Evolutionary conservation across 2,329 filamentous ascomycete genomes (phyloP), one percentile per base, ranked within the genome.

Genomic region (Sporothrix brasiliensis): DNA sequence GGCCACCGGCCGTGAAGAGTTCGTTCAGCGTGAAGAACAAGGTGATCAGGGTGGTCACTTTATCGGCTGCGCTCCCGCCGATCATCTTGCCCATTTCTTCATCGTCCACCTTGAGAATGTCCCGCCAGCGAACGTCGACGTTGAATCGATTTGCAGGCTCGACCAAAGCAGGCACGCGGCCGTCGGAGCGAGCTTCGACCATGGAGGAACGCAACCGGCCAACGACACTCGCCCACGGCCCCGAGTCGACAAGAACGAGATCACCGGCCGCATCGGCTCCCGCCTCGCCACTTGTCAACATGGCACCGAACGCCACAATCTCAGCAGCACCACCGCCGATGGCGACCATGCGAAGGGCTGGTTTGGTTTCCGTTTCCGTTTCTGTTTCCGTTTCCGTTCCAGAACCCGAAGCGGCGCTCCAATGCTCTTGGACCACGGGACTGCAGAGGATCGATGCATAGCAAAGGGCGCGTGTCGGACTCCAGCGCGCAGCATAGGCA

Each of bases 11-110:
- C 0, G 92, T 91, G 82, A 97, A 98, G 0, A 99, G 88, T 80
- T 99, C 95, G 79, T 98, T 98, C 61, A 98, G 86, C 0, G 94
- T 97, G 83, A 98, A 99, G 80, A 98, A 88, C 14, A 98, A 81
- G 0, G 94, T 97, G 16, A 97, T 83, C 0, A 97, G 80, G 3
- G 85, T 11, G 85, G 82, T 72, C 70, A 21, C 54, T 56, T 21
- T 76, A 65, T 10, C 77, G 54, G 19, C 72, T 53, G 7, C 78
- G 30, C 21, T 34, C 4, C 44, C 54, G 4, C 49, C 77, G 0
- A 82, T 66, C 0, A 81, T 71, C 2, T 73, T 61, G 0, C 75
- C 67, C 41, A 88, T 76, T 4, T 78, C 74, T 2, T 75, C 73
- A 10, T 74, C 72, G 9, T 76, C 76, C 6, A 88, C 76, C 3